Evolutionary conservation across 1,139 yeast genomes (phyloP), one percentile per base, ranked within the genome.

Genomic region (Hyphopichia wangnamkhiaoensis): DNA sequence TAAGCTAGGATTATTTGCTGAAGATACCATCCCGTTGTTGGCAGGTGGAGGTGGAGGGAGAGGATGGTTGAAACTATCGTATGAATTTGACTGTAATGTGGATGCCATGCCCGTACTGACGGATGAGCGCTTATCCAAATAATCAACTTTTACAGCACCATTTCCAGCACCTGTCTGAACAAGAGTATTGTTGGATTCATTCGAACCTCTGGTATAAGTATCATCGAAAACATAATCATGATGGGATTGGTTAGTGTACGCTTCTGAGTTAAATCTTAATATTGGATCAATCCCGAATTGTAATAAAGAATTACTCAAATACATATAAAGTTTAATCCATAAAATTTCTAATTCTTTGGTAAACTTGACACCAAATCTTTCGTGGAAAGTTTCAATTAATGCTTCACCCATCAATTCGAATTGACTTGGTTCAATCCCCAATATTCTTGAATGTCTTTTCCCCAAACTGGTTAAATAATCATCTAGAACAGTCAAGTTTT

Each of bases 341-440:
- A 85, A 79, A 43, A 82, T 74, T 52, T 78, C 83, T 40, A 77
- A 59, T 43, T 76, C 80, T 31, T 71, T 65, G 34, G 70, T 71
- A 53, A 78, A 78, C 16, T 63, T 58, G 13, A 42, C 49, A 4
- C 76, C 76, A 46, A 71, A 83, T 50, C 95, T 63, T 58, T 86
- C 93, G 50, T 79, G 78, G 52, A 87, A 80, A 1, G 95, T 87
- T 49, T 77, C 78, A 42, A 87, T 69, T 38, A 88, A 68, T 0
- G 94, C 94, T 45, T 80, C 80, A 1, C 95, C 95, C 84, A 88
- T 84, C 34, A 83, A 62, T 57, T 84, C 88, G 54, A 83, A 87
- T 57, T 82, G 84, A 7, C 75, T 74, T 0, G 88, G 80, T 47
- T 84, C 90, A 36, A 86, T 84, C 12, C 87, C 89, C 47, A 87